Base-by-base conservation (phyloP, 805 yeast species). In the Pichia eremophila region DNA sequence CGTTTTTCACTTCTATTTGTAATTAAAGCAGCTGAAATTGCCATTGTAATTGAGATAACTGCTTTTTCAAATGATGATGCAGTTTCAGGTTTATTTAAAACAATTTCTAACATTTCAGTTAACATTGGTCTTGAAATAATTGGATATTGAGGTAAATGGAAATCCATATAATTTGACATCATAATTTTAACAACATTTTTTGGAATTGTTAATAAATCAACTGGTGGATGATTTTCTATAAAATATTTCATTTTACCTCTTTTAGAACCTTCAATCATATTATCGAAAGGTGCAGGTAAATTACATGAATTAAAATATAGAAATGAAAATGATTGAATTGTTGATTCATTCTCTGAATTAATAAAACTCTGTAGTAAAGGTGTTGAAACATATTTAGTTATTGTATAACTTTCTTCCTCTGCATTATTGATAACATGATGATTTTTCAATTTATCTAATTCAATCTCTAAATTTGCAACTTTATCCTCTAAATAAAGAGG, bases 1-100 rank as follows among this genome's bases (percentile, higher is more conserved):
- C 42, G 44, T 19, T 43, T 51, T 43, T 51, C 54, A 38, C 46
- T 47, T 39, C 35, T 46, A 40, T 51, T 48, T 18, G 43, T 46
- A 14, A 51, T 28, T 27, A 49, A 43, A 5, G 54, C 54, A 9
- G 54, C 54, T 8, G 53, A 51, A 5, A 51, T 51, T 8, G 54
- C 54, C 40, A 51, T 18, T 9, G 44, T 50, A 5, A 51, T 41
- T 9, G 54, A 50, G 3, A 46, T 29, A 34, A 50, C 44, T 2
- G 54, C 51, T 28, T 41, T 43, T 10, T 51, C 54, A 40, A 41
- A 44, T 2, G 45, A 29, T 11, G 42, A 6, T 8, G 45, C 39
- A 3, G 5, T 11, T 10, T 43, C 44, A 2, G 39, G 50, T 3
- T 41, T 31, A 28, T 50, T 41, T 15, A 39, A 44, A 10, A 50